phyloP scores from a whole-genome alignment of 1,284 basidiomycete genomes.

The Leccinum subrobustum region DNA sequence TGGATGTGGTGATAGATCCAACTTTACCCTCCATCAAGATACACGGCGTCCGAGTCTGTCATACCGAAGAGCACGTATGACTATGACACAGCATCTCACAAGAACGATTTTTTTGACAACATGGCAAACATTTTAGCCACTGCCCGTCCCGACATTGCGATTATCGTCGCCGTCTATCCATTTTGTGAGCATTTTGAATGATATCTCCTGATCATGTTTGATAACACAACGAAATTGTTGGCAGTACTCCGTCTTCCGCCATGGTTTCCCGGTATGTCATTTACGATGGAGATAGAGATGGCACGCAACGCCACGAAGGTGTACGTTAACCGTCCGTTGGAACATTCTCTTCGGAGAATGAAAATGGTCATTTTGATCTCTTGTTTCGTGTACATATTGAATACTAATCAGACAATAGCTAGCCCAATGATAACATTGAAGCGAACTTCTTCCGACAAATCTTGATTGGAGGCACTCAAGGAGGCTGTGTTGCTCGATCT shows the following conservation, averaged over 20 bases:
- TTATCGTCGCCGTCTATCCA: background rate
- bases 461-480: slow-evolving; percentile 9
- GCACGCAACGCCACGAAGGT: background rate
- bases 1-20: background rate
- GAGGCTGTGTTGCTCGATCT: background rate
- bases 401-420: background rate
- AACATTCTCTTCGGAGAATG: slow-evolving; percentile 6
- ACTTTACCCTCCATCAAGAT: background rate
- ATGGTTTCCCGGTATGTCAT: slow-evolving; percentile 20
- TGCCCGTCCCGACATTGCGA: slow-evolving; percentile 6
- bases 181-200: background rate
- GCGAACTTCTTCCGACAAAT: background rate
- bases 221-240: background rate
- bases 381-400: background rate
- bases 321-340: background rate
- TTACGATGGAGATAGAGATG: background rate
- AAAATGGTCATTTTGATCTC: background rate
- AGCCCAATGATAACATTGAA: background rate
- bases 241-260: slow-evolving; percentile 8
- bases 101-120: slow-evolving; percentile 9
- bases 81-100: slow-evolving; percentile 12
- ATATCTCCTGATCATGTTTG: background rate
- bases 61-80: slow-evolving; percentile 18
- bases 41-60: background rate
- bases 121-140: background rate